Evolutionary conservation across 371 early-diverging fungal species (phyloP), one percentile per base, ranked within the genome.

Genomic region (Spraguea lophii): DNA sequence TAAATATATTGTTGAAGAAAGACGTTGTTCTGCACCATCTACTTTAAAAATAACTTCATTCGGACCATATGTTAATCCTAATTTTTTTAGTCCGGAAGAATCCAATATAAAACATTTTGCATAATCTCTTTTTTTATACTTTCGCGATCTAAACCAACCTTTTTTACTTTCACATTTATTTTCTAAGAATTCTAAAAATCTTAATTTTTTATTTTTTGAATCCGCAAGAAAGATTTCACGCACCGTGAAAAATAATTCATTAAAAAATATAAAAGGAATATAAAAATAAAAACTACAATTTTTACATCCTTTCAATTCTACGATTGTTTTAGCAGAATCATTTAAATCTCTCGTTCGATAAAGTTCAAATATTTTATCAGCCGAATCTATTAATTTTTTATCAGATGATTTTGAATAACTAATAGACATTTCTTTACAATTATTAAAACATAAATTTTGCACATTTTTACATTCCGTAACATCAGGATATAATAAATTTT

Each of bases 41-140:
- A 93, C 85, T 0, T 84, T 76, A 64, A 90, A 95, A 6, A 82
- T 74, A 23, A 88, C 70, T 1, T 82, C 78, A 66, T 95, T 95
- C 45, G 76, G 73, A 0, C 97, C 97, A 23, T 76, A 75, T 43
- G 80, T 76, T 39, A 95, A 69, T 35, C 76, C 72, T 16, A 95
- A 73, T 16, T 17, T 52, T 15, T 17, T 54, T 34, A 57, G 71
- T 69, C 67, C 81, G 76, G 70, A 71, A 58, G 46, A 44, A 17
- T 13, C 39, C 21, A 57, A 16, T 9, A 51, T 35, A 43, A 63
- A 69, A 16, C 52, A 35, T 34, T 13, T 32, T 21, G 34, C 34
- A 36, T 58, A 48, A 17, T 35, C 12, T 23, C 26, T 43, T 21
- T 43, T 30, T 3, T 3, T 45, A 6, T 16, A 26, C 3, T 19